Evolutionary conservation across 768 basidiomycete genomes (phyloP).

Genomic region (Termitomyces sp.): DNA sequence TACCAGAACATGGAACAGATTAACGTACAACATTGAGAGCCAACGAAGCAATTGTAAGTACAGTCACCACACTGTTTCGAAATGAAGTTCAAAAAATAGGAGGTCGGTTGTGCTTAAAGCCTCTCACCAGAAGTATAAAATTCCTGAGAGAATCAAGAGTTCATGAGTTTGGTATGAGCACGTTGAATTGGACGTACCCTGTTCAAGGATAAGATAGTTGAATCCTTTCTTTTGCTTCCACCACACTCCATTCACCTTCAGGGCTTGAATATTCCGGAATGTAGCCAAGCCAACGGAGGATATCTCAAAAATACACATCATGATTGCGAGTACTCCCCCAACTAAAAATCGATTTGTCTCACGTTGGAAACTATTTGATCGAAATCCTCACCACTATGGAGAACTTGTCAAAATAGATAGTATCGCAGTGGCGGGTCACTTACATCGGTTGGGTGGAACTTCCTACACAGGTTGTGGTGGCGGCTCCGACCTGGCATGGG

Average conservation of each 20-base stretch:
- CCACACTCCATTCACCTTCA: not conserved
- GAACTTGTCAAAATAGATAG: not conserved
- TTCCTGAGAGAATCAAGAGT: not conserved
- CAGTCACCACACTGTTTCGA: not conserved
- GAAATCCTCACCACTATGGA: not conserved
- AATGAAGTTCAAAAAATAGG: too few species aligned
- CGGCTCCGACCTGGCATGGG: not conserved
- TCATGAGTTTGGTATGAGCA: too few species aligned
- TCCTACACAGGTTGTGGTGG: not conserved
- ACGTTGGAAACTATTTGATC: not conserved
- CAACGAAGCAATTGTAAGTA: not conserved
- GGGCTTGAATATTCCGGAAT: not conserved
- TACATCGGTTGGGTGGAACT: not conserved
- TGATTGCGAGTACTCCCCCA: not conserved
- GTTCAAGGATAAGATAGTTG: not conserved
- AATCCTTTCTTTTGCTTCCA: not conserved
- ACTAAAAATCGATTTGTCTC: not conserved
- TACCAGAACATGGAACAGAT: too few species aligned
- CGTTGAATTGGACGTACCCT: not conserved
- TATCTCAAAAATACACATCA: constrained; percentile 1
- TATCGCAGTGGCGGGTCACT: not conserved
- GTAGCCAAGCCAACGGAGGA: not conserved
- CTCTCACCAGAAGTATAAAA: not conserved
- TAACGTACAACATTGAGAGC: not conserved
- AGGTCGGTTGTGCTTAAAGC: not conserved